Conservation (phyloP, 768 basidiomycete species). For the Roridomyces roridus region DNA sequence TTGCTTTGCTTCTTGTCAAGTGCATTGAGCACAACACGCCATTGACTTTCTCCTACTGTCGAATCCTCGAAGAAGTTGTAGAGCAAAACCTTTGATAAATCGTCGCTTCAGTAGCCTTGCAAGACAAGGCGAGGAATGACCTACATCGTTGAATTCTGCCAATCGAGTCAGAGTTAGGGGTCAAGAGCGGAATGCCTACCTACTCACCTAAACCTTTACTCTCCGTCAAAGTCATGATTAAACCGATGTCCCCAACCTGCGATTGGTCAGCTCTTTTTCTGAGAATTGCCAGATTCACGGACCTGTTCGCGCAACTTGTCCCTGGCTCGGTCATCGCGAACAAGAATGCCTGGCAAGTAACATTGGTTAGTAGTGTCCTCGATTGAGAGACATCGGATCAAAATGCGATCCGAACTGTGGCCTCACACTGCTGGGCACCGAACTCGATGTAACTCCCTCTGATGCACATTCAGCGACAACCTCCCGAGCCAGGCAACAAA, state of each 20-base stretch:
- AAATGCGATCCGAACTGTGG: too few species aligned
- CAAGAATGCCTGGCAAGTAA: conserved; percentile 63
- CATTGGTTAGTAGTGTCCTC: too few species aligned
- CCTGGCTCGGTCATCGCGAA: conserved; percentile 63
- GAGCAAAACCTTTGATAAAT: conserved; percentile 59
- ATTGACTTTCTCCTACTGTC: conserved; percentile 51
- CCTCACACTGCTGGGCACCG: conserved; percentile 70
- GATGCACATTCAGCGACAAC: not conserved
- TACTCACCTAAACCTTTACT: conserved; percentile 58
- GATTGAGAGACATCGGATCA: too few species aligned
- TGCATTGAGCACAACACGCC: conserved; percentile 63
- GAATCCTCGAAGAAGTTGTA: conserved; percentile 82
- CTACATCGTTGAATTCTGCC: conserved; percentile 65
- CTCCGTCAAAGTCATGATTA: conserved; percentile 67
- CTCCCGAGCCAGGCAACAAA: not conserved
- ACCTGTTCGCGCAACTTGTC: conserved; percentile 51
- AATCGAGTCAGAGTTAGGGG: too few species aligned
- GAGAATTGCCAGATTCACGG: too few species aligned
- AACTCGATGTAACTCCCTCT: conserved; percentile 61
- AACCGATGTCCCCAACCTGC: conserved; percentile 65
- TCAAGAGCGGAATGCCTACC: too few species aligned
- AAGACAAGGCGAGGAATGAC: not conserved
- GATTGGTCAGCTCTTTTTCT: too few species aligned
- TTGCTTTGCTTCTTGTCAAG: conserved; percentile 29
- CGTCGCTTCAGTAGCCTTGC: not conserved